A percentile compares a stretch with the other conserved stretches of the same genome.
Evolutionary conservation across 2,329 filamentous ascomycete species (phyloP).

Genomic region (Hypomyces perniciosus): DNA sequence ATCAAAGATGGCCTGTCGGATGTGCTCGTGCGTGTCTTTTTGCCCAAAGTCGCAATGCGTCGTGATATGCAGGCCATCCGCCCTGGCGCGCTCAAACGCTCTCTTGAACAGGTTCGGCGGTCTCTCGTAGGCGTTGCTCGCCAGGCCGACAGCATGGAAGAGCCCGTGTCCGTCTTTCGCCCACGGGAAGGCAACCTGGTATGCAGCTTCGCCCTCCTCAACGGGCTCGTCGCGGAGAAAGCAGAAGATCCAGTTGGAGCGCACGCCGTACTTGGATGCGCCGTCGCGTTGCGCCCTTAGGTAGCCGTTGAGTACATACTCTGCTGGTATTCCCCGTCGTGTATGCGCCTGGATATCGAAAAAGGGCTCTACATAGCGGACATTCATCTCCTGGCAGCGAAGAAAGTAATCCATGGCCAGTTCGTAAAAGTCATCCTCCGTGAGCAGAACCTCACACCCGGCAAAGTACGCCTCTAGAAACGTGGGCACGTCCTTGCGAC

Average conservation of each 20-base stretch:
- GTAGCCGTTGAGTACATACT: slow-evolving; percentile 58
- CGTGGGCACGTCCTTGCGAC: slow-evolving; percentile 30
- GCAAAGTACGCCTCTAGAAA: slow-evolving; percentile 72
- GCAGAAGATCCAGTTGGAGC: slow-evolving; percentile 61
- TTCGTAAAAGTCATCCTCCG: slow-evolving; percentile 62
- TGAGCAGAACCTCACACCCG: slow-evolving; percentile 63
- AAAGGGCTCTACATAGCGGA: slow-evolving; percentile 71
- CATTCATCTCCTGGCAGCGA: slow-evolving; percentile 56
- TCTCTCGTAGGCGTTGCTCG: slow-evolving; percentile 40
- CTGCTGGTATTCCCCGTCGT: slow-evolving; percentile 56
- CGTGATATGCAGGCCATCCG: slow-evolving; percentile 39
- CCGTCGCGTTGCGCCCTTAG: slow-evolving; percentile 52
- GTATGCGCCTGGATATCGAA: slow-evolving; percentile 77
- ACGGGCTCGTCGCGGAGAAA: slow-evolving; percentile 63
- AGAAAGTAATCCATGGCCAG: slow-evolving; percentile 67
- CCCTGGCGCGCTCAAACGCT: slow-evolving; percentile 29
- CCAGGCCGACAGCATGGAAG: slow-evolving; percentile 41
- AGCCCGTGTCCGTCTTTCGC: slow-evolving; percentile 29
- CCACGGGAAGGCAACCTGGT: slow-evolving; percentile 38
- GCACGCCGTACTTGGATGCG: slow-evolving; percentile 54
- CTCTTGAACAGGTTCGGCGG: slow-evolving; percentile 40
- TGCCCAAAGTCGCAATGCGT: slow-evolving; percentile 48
- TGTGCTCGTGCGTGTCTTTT: slow-evolving; percentile 42
- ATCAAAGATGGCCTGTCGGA: slow-evolving; percentile 54
- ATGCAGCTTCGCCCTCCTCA: slow-evolving; percentile 63